These are phyloP conservation scores for Platismatia glauca DNA, from an alignment of 495 filamentous ascomycete species.

Conservation along the genomic window DNA sequence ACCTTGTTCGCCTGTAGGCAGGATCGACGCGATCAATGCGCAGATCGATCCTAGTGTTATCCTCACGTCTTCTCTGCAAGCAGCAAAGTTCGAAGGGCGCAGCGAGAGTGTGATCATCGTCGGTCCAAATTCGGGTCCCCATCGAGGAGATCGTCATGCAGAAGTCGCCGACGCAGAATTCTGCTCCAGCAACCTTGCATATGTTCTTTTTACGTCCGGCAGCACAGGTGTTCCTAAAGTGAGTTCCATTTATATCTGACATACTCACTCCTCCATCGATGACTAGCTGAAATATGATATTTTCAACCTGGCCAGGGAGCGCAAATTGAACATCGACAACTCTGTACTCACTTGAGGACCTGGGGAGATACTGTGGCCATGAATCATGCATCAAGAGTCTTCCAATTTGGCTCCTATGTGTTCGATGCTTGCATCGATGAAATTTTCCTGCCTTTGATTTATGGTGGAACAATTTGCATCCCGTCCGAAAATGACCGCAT, in stretches of 20 bases:
- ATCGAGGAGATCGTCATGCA: neutral
- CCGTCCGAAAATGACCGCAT: slow-evolving; percentile 23
- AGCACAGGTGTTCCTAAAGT: slow-evolving; percentile 56
- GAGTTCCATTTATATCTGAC: too few relatives aligned
- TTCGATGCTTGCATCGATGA: slow-evolving; percentile 26
- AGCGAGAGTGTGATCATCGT: neutral
- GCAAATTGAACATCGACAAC: neutral
- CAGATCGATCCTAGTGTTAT: neutral
- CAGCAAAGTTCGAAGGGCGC: neutral
- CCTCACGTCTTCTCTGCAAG: neutral
- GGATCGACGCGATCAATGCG: slow-evolving; percentile 32
- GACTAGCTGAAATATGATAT: too few relatives aligned
- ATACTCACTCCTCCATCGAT: too few relatives aligned
- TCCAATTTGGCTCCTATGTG: slow-evolving; percentile 23
- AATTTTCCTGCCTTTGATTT: slow-evolving; percentile 21
- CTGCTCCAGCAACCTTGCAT: slow-evolving; percentile 11
- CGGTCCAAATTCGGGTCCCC: neutral
- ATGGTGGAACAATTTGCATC: slow-evolving; percentile 28
- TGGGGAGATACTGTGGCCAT: neutral
- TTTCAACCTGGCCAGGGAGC: neutral
- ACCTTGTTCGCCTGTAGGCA: slow-evolving; percentile 34
- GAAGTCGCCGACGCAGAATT: neutral
- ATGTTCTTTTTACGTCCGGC: slow-evolving; percentile 59
- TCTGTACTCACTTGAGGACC: neutral
- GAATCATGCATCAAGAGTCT: neutral